Evolutionary conservation across 208 protist species (phyloP).

Genomic region (Tritrichomonas musculus): DNA sequence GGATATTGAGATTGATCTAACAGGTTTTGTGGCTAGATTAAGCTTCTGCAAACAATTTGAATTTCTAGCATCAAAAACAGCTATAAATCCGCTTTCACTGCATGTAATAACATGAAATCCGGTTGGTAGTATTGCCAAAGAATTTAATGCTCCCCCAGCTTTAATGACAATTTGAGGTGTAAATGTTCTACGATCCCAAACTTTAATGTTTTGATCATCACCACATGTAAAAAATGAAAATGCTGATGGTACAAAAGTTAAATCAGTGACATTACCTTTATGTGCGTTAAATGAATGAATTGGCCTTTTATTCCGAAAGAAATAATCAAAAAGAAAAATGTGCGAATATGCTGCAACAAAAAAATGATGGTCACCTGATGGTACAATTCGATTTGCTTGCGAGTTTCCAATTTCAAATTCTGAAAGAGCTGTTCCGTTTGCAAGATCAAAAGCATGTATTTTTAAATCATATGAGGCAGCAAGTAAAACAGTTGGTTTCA

Average conservation of each 20-base stretch:
- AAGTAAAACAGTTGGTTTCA: too few relatives aligned
- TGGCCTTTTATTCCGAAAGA: too few relatives aligned
- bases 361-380: not conserved
- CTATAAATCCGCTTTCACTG: not conserved
- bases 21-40: not conserved
- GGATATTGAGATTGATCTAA: not conserved
- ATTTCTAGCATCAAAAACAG: not conserved
- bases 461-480: not conserved
- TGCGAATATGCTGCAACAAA: not conserved
- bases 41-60: not conserved
- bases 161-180: not conserved
- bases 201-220: not conserved
- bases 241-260: too few relatives aligned
- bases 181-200: not conserved
- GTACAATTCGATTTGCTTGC: not conserved
- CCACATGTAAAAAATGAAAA: not conserved
- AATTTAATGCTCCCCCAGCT: not conserved
- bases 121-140: not conserved
- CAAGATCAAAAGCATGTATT: not conserved
- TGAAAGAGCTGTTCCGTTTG: not conserved
- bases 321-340: not conserved
- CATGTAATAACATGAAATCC: not conserved
- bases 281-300: too few relatives aligned
- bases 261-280: too few relatives aligned
- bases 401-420: not conserved